Percentiles rank a stretch among this genome's conserved stretches.
phyloP scores from a whole-genome alignment of 1,139 yeast genomes.

The Taphrina populina region DNA sequence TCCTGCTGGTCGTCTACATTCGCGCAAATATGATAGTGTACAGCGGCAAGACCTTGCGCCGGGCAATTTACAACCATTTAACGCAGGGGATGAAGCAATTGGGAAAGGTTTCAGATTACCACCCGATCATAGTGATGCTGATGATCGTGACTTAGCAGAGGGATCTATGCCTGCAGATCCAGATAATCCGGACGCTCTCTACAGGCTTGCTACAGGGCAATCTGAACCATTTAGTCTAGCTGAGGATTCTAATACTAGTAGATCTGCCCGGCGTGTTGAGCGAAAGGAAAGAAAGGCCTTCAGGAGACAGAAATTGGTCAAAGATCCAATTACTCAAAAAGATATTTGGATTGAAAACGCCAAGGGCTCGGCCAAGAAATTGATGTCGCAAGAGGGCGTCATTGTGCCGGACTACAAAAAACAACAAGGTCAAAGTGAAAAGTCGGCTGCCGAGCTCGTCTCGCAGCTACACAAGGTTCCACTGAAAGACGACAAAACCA shows the following conservation, averaged over 20 bases:
- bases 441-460: conserved; percentile 15
- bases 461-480: conserved; percentile 25
- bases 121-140: not conserved
- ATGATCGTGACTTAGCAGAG: not conserved
- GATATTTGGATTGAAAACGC: conserved; percentile 30
- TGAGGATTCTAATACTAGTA: conserved; percentile 1
- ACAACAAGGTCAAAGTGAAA: conserved; percentile 1
- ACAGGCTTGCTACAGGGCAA: conserved; percentile 3
- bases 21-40: not conserved
- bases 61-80: conserved; percentile 6
- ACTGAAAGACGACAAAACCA: conserved; percentile 33
- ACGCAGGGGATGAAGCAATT: not conserved
- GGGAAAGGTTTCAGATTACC: conserved; percentile 14
- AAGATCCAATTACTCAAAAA: conserved; percentile 21
- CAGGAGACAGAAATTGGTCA: conserved; percentile 20
- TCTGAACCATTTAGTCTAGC: not conserved
- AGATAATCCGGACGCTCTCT: conserved; percentile 22
- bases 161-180: conserved; percentile 4
- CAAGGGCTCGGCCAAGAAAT: conserved; percentile 10
- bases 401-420: conserved; percentile 15
- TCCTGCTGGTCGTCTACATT: not conserved
- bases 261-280: conserved; percentile 14
- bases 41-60: not conserved
- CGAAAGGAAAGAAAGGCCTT: conserved; percentile 15
- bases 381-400: conserved; percentile 18